Evolutionary conservation across 768 basidiomycete species (phyloP).

Genomic region (Cystofilobasidium macerans): DNA sequence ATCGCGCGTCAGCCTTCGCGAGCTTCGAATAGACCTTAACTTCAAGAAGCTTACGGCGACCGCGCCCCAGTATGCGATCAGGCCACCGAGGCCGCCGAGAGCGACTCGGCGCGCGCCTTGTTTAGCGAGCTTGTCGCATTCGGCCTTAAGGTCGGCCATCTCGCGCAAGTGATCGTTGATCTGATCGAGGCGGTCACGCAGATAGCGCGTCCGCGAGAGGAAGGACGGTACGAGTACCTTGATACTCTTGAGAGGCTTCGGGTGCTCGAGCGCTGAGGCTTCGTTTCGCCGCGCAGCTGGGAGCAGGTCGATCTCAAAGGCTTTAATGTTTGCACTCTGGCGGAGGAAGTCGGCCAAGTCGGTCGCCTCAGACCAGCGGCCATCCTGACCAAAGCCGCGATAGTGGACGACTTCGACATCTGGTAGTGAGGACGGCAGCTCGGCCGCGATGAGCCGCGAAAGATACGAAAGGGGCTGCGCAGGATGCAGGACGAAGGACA

Average conservation of each 20-base stretch:
- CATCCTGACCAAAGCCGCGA: constrained; percentile 29
- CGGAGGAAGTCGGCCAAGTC: constrained; percentile 50
- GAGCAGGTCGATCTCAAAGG: constrained; percentile 46
- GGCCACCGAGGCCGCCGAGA: constrained; percentile 49
- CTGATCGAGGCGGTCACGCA: constrained; percentile 44
- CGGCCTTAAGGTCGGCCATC: constrained; percentile 49
- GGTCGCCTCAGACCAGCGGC: constrained; percentile 17
- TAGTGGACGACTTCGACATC: constrained; percentile 31
- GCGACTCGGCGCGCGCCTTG: constrained; percentile 51
- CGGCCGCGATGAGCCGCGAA: constrained; percentile 47
- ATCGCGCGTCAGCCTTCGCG: too few species aligned
- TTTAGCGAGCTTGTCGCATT: constrained; percentile 51
- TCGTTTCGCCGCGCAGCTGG: not conserved
- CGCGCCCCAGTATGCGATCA: constrained; percentile 54
- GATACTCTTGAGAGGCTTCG: not conserved
- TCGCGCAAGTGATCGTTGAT: constrained; percentile 43
- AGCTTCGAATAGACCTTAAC: too few species aligned
- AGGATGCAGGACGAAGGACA: constrained; percentile 55
- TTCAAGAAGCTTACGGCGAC: too few species aligned
- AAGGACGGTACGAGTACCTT: not conserved
- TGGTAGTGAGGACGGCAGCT: constrained; percentile 32
- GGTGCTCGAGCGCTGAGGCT: not conserved
- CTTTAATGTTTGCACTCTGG: constrained; percentile 48
- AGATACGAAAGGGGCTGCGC: constrained; percentile 59
- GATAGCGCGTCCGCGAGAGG: constrained; percentile 39